Conservation (phyloP, 768 basidiomycete genomes). For the Kockovaella imperatae region DNA sequence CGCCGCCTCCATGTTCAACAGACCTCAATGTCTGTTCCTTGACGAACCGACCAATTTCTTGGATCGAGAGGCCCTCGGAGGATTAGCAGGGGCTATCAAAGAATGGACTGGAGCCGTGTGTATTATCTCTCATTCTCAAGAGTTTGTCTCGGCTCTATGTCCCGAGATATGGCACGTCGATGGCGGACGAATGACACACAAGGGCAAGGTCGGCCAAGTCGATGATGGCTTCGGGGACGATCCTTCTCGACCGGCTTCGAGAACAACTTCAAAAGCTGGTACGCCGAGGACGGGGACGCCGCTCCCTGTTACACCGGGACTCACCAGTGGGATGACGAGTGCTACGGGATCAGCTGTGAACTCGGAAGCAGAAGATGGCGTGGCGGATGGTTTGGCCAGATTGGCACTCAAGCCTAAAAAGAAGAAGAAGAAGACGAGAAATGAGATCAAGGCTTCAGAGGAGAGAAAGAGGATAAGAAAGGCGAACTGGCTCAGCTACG, state of each 20-base stretch:
- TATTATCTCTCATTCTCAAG: slow-evolving; percentile 86
- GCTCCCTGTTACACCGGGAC: slow-evolving; percentile 49
- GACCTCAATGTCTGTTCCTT: slow-evolving; percentile 47
- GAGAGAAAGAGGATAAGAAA: slow-evolving; percentile 74
- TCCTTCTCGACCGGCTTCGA: slow-evolving; percentile 60
- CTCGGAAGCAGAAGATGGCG: slow-evolving; percentile 24
- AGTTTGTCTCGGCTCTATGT: slow-evolving; percentile 47
- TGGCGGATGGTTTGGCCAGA: slow-evolving; percentile 30
- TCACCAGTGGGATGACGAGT: slow-evolving; percentile 56
- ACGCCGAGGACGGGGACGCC: slow-evolving; percentile 54
- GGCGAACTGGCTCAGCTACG: slow-evolving; percentile 71
- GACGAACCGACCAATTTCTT: slow-evolving; percentile 96
- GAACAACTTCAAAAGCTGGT: slow-evolving; percentile 59
- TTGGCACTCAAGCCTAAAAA: slow-evolving; percentile 51
- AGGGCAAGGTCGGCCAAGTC: slow-evolving; percentile 76
- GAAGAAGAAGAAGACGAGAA: slow-evolving; percentile 66
- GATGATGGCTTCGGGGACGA: slow-evolving; percentile 79
- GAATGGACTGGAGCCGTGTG: slow-evolving; percentile 71
- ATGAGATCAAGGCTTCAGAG: slow-evolving; percentile 72
- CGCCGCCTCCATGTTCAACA: slow-evolving; percentile 92
- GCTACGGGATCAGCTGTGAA: slow-evolving; percentile 35
- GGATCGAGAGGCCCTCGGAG: slow-evolving; percentile 81
- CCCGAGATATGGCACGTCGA: slow-evolving; percentile 95
- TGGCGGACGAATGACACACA: slow-evolving; percentile 69
- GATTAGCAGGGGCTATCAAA: slow-evolving; percentile 85